Base-by-base conservation (phyloP, 2,329 filamentous ascomycete species). In the Fusarium anthophilum region DNA sequence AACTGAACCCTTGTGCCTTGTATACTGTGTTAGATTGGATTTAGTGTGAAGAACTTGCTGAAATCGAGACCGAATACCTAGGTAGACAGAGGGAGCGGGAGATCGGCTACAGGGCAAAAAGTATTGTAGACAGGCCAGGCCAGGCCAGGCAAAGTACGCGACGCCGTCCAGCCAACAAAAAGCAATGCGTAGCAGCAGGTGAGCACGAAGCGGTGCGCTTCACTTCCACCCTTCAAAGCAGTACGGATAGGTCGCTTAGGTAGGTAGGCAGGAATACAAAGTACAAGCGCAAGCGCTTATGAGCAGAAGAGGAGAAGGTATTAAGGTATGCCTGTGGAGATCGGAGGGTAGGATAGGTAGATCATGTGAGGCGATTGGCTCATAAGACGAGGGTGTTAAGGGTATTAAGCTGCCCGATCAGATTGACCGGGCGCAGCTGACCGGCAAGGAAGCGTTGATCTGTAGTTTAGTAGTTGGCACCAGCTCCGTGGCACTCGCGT, bases 301-400 rank as follows among this genome's bases (percentile, higher is more conserved):
- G 45, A 39, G 30, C 14, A 56, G 38, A 47, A 59, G 58, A 68
- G 68, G 57, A 54, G 51, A 44, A 28, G 43, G 56, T 38, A 58
- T 53, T 35, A 13, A 22, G 47, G 51, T 22, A 48, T 35, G 53
- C 38, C n/a, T 63, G 69, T 41, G 64, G 61, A 61, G 57, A 63
- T 58, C 65, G 50, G 39, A 64, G 63, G 61, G 60, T 51, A 61
- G 65, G 55, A 64, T 51, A 60, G 58, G 57, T 38, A 57, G 58
- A 37, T 54, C 67, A 60, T 41, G 38, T 66, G 69, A 60, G 59
- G 43, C 66, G 61, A 76, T 77, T 77, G 76, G 70, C 74, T 69
- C 26, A 70, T 54, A 56, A 63, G 47, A 54, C 28, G 66, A 69
- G 73, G 62, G 59, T 44, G 38, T 39, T 32, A 35, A 28, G n/a